Conservation (phyloP, 192 early-diverging fungal species). For the Backusella mclennaniae region DNA sequence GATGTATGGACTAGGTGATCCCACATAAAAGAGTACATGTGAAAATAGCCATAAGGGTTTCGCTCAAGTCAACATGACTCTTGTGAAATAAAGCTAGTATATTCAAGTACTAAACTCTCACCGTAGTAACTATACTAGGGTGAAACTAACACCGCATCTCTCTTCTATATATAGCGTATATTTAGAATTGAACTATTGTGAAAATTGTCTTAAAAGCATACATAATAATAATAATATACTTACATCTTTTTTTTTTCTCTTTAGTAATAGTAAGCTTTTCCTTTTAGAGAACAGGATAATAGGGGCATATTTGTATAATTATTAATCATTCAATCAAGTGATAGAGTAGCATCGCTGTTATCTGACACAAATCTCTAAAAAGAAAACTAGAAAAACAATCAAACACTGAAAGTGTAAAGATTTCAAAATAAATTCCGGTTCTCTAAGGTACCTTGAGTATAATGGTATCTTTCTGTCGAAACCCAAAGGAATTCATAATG, state of each 20-base stretch:
- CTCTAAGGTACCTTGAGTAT: too few relatives aligned
- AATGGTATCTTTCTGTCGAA: too few relatives aligned
- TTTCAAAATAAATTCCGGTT: too few relatives aligned
- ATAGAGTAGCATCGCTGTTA: too few relatives aligned
- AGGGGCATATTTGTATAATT: too few relatives aligned
- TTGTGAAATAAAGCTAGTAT: neutral
- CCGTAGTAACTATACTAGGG: neutral
- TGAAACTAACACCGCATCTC: neutral
- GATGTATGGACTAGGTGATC: neutral
- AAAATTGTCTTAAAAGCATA: neutral
- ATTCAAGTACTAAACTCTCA: neutral
- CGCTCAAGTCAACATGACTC: neutral
- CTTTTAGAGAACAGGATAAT: neutral
- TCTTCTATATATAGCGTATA: neutral
- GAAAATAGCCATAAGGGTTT: neutral
- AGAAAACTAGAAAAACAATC: too few relatives aligned
- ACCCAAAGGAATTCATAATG: too few relatives aligned
- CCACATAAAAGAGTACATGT: neutral
- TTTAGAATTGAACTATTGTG: neutral
- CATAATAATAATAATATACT: too few relatives aligned
- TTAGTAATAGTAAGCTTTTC: neutral
- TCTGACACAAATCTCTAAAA: too few relatives aligned
- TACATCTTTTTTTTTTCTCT: neutral
- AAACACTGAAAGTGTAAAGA: too few relatives aligned
- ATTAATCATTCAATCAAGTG: too few relatives aligned